A percentile compares a stretch with the other conserved stretches of the same genome.
Conservation (phyloP, 345 rosid genomes). For the Acer saccharum region DNA sequence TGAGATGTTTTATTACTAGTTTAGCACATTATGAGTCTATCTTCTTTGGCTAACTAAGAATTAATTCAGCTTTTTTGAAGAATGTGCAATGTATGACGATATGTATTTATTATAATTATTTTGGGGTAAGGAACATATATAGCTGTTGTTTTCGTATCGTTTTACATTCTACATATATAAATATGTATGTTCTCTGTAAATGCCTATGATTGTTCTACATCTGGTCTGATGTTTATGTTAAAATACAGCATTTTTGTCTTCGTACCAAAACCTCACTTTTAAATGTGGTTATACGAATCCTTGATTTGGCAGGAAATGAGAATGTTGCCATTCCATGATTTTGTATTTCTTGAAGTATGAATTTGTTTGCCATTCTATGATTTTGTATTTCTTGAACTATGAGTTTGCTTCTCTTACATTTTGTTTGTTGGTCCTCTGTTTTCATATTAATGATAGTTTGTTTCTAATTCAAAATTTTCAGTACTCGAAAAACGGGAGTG, state of each 20-base stretch:
- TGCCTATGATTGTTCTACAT: background rate
- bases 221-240: background rate
- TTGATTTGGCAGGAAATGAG: background rate
- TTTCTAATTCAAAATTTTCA: constrained; percentile 38
- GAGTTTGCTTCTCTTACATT: constrained; percentile 2
- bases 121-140: too few relatives aligned
- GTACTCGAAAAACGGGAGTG: constrained; percentile 72
- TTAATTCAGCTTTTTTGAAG: too few relatives aligned
- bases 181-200: background rate
- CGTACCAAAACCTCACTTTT: background rate
- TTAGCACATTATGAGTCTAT: too few relatives aligned
- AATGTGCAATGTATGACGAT: too few relatives aligned
- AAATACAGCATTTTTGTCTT: background rate
- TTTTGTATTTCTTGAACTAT: background rate
- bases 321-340: background rate
- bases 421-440: background rate
- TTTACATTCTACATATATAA: too few relatives aligned
- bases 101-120: too few relatives aligned
- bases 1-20: too few relatives aligned
- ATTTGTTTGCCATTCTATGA: background rate
- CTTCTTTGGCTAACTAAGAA: too few relatives aligned
- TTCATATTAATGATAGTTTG: constrained; percentile 7
- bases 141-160: too few relatives aligned
- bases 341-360: background rate
- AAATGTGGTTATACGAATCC: background rate